phyloP scores from a whole-genome alignment of 306 rosid genomes.

The Cucurbita pepo region DNA sequence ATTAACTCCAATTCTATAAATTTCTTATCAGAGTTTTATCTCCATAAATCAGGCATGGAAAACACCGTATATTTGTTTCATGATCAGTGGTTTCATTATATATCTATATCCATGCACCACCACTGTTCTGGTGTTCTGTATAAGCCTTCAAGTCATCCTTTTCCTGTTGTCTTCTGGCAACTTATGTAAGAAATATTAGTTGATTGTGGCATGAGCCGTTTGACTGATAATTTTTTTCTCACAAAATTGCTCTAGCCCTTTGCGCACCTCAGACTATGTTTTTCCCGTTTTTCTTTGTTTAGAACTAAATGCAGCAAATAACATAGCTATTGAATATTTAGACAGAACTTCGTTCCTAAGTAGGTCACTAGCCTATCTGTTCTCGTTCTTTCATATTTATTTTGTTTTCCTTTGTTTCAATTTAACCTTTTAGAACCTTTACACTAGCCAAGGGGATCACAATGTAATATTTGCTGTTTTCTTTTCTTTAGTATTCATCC shows the following conservation, averaged over 20 bases:
- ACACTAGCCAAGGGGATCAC: not conserved
- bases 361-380: not conserved
- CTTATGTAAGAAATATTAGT: not conserved
- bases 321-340: not conserved
- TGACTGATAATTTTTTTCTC: not conserved
- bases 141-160: not conserved
- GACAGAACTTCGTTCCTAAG: not conserved
- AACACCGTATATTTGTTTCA: not conserved
- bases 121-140: not conserved
- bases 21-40: not conserved
- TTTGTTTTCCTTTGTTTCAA: not conserved
- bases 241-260: not conserved
- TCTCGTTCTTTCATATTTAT: not conserved
- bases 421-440: not conserved
- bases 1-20: not conserved
- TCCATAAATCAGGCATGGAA: not conserved
- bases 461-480: not conserved
- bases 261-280: not conserved
- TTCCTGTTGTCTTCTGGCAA: not conserved
- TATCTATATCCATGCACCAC: not conserved
- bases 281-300: not conserved
- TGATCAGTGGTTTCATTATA: not conserved
- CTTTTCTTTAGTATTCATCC: not conserved
- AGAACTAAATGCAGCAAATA: not conserved
- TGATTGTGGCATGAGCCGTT: not conserved